These are phyloP conservation scores for Panicum hallii DNA, from an alignment of 202 grass and related monocot species.

Conservation along the genomic window DNA sequence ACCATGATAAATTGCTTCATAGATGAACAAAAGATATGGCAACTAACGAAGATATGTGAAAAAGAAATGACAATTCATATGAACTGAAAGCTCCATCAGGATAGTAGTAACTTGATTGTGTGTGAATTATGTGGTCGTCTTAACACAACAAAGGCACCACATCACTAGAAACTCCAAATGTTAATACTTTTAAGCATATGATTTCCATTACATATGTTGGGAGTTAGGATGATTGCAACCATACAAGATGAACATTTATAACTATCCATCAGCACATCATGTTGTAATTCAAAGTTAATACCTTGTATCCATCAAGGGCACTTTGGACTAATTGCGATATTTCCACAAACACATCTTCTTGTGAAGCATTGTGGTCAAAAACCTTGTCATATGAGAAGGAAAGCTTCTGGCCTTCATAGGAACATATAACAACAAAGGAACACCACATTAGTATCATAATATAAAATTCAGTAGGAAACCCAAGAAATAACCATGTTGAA, in stretches of 20 bases:
- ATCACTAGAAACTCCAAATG: neutral
- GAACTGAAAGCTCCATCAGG: neutral
- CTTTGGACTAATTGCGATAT: slow-evolving; percentile 95
- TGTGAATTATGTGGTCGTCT: neutral
- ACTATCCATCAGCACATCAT: neutral
- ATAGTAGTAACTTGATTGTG: neutral
- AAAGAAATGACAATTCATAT: neutral
- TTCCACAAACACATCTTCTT: slow-evolving; percentile 93
- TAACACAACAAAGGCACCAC: neutral
- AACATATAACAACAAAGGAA: slow-evolving; percentile 35
- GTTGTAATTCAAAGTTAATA: slow-evolving; percentile 30
- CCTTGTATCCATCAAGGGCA: slow-evolving; percentile 97
- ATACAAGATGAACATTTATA: neutral
- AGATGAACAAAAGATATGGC: neutral
- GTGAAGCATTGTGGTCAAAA: slow-evolving; percentile 72
- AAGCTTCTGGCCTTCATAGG: slow-evolving; percentile 67
- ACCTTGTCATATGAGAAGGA: slow-evolving; percentile 96
- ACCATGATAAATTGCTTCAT: slow-evolving; percentile 19
- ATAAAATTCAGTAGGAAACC: neutral
- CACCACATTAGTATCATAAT: neutral
- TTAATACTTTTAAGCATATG: neutral
- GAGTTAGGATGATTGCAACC: neutral
- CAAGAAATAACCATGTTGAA: neutral
- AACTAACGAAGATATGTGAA: neutral
- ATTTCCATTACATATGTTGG: neutral